phyloP scores from a whole-genome alignment of 208 protist genomes.

The Crithidia brevicula region DNA sequence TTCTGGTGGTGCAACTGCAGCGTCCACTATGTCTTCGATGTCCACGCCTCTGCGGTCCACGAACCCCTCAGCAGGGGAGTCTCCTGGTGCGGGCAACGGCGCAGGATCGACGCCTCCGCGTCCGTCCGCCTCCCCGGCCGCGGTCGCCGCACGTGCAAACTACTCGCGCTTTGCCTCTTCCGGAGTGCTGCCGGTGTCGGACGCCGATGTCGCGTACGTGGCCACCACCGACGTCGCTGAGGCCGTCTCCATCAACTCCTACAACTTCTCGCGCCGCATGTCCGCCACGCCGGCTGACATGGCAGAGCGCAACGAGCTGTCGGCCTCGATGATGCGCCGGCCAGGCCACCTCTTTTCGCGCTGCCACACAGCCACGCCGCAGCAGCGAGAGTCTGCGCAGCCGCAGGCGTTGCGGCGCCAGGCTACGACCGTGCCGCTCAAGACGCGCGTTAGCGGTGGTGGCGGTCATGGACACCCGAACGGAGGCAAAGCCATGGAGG shows the following conservation, averaged over 20 bases:
- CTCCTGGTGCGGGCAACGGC: too few species aligned
- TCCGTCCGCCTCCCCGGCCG: conserved; percentile 2
- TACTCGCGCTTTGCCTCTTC: conserved; percentile 42
- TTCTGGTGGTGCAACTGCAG: not conserved
- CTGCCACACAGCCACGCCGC: conserved; percentile 35
- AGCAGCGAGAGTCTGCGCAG: not conserved
- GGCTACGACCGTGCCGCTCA: conserved; percentile 10
- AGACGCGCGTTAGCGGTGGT: conserved; percentile 2
- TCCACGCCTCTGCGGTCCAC: conserved; percentile 22
- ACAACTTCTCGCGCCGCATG: conserved; percentile 60
- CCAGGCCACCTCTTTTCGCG: conserved; percentile 28
- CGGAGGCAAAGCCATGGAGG: not conserved
- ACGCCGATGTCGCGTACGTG: conserved; percentile 57
- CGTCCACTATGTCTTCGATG: too few species aligned
- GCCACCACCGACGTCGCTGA: conserved; percentile 54
- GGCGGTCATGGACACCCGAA: not conserved
- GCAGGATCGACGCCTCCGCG: not conserved
- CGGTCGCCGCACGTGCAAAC: conserved; percentile 10
- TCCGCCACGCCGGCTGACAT: conserved; percentile 16
- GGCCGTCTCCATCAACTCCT: conserved; percentile 47
- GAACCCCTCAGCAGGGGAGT: conserved; percentile 8
- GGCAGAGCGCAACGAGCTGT: conserved; percentile 1
- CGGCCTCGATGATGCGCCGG: conserved; percentile 8
- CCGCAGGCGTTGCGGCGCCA: conserved; percentile 12
- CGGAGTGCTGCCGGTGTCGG: conserved; percentile 57